A percentile compares a stretch with the other conserved stretches of the same genome.
These are phyloP conservation scores for Fusarium armeniacum DNA, from an alignment of 2,329 filamentous ascomycete species.

Conservation along the genomic window DNA sequence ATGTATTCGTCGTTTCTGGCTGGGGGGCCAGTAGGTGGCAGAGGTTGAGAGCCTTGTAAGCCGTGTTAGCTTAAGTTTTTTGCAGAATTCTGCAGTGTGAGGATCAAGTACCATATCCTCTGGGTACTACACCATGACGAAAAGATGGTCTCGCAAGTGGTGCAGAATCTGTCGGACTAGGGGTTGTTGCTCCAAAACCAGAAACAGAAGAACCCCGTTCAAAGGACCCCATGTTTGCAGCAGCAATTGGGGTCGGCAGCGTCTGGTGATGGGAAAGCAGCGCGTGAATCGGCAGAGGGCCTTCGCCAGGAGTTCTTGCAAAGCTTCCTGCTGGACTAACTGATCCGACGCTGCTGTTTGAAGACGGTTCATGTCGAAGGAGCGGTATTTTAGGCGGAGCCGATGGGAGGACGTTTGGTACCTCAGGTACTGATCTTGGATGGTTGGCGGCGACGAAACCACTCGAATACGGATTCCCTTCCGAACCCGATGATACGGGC, in stretches of 20 bases:
- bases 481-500: constrained; percentile 37
- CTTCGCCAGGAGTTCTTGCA: constrained; percentile 63
- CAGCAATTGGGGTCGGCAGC: constrained; percentile 35
- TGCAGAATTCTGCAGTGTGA: constrained; percentile 29
- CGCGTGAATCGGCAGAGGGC: constrained; percentile 67
- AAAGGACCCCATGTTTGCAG: constrained; percentile 30
- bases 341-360: constrained; percentile 60
- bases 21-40: constrained; percentile 52
- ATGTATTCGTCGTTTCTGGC: constrained; percentile 51
- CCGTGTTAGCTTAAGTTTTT: constrained; percentile 50
- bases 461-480: constrained; percentile 46
- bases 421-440: constrained; percentile 49
- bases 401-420: constrained; percentile 49
- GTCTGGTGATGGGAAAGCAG: constrained; percentile 62
- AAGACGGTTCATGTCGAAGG: constrained; percentile 63
- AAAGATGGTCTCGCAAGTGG: constrained; percentile 37
- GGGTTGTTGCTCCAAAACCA: constrained; percentile 35
- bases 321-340: constrained; percentile 55
- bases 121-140: constrained; percentile 45
- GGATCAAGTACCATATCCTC: constrained; percentile 56
- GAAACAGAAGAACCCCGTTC: constrained; percentile 44
- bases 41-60: constrained; percentile 54
- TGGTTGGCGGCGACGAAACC: constrained; percentile 52
- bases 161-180: constrained; percentile 48
- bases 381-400: constrained; percentile 53